phyloP scores from a whole-genome alignment of 352 stramenopile genomes.

The Pythium scleroteichum region DNA sequence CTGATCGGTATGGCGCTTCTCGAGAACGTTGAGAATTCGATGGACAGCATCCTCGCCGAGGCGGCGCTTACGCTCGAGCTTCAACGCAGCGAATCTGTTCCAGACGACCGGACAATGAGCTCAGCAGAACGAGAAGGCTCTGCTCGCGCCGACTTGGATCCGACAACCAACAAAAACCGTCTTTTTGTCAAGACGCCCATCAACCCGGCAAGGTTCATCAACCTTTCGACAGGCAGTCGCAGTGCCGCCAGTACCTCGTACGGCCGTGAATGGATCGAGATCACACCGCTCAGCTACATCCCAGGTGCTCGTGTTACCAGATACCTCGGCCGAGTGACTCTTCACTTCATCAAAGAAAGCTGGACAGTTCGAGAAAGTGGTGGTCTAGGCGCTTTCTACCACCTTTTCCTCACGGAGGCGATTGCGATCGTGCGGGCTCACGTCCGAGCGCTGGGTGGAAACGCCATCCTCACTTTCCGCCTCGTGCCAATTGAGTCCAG shows the following conservation, averaged over 20 bases:
- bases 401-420: constrained; percentile 86
- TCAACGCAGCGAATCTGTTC: constrained; percentile 20
- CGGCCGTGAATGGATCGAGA: constrained; percentile 80
- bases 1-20: constrained; percentile 80
- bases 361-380: constrained; percentile 87
- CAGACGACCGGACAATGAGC: constrained; percentile 8
- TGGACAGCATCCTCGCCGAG: constrained; percentile 51
- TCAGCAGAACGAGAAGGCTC: constrained; percentile 7
- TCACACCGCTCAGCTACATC: constrained; percentile 83
- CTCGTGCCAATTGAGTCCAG: constrained; percentile 88
- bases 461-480: constrained; percentile 87
- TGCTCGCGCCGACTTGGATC: constrained; percentile 11
- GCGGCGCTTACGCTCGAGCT: constrained; percentile 43
- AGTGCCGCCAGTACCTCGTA: constrained; percentile 28
- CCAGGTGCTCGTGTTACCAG: constrained; percentile 62
- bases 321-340: constrained; percentile 84
- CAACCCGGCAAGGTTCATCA: constrained; percentile 40
- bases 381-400: constrained; percentile 85
- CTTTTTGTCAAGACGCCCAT: constrained; percentile 50
- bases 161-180: constrained; percentile 28
- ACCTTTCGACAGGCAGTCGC: constrained; percentile 28
- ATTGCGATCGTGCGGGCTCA: constrained; percentile 86
- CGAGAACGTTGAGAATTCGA: constrained; percentile 51
- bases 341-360: constrained; percentile 91
- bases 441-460: constrained; percentile 78